Evolutionary conservation across 306 rosid genomes (phyloP).

Genomic region (Crotalaria pallida): DNA sequence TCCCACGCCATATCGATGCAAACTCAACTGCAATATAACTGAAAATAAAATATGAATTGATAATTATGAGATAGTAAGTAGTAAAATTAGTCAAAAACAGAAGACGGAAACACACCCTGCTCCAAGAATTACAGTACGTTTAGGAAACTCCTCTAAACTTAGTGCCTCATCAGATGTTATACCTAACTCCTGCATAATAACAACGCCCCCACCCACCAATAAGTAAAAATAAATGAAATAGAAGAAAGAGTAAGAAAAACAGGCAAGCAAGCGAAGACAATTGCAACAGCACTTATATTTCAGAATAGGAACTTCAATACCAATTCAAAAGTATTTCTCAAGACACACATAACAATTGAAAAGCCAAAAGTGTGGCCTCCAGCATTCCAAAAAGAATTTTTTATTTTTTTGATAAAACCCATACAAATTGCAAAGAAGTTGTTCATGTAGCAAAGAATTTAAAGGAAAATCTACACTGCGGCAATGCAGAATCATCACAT

Average conservation of each 20-base stretch:
- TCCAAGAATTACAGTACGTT: conserved; percentile 79
- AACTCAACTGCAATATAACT: conserved; percentile 95
- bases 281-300: background rate
- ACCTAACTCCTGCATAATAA: conserved; percentile 62
- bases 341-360: background rate
- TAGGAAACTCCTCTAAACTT: conserved; percentile 90
- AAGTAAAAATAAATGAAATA: background rate
- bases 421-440: background rate
- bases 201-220: background rate
- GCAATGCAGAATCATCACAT: background rate
- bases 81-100: conserved; percentile 2
- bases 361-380: background rate
- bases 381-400: background rate
- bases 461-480: background rate
- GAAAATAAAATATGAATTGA: conserved; percentile 23
- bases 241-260: background rate
- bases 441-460: background rate
- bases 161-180: conserved; percentile 97
- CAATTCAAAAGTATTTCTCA: background rate
- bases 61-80: background rate
- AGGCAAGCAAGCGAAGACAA: background rate
- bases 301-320: background rate
- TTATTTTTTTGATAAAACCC: background rate
- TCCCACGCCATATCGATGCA: conserved; percentile 95
- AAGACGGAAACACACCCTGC: conserved; percentile 66